phyloP scores from a whole-genome alignment of 805 yeast species.

The Candida qinlingensis region DNA sequence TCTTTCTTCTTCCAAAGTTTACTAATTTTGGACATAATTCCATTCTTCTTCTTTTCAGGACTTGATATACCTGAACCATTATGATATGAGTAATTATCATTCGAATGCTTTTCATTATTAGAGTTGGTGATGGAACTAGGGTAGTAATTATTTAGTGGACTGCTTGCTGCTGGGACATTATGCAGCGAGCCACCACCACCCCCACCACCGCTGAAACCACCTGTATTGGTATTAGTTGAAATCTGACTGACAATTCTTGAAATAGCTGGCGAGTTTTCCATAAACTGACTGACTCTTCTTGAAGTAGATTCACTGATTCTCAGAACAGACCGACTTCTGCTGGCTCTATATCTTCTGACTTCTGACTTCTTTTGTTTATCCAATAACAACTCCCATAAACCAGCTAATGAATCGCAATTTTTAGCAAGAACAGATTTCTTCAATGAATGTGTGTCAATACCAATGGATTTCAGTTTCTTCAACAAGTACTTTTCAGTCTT shows the following conservation, averaged over 20 bases:
- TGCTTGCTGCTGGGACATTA: background rate
- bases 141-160: background rate
- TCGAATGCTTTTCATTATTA: background rate
- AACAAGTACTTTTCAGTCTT: slow-evolving; percentile 58
- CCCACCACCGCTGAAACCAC: background rate
- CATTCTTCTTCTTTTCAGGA: slow-evolving; percentile 26
- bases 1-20: slow-evolving; percentile 29
- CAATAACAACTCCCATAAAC: slow-evolving; percentile 64
- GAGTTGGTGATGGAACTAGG: background rate
- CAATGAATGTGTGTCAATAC: slow-evolving; percentile 59
- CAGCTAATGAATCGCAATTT: slow-evolving; percentile 68
- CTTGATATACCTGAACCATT: slow-evolving; percentile 9
- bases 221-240: slow-evolving; percentile 8
- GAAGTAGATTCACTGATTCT: slow-evolving; percentile 26
- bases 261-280: slow-evolving; percentile 23
- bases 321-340: slow-evolving; percentile 31
- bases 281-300: slow-evolving; percentile 23
- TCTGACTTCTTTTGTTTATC: slow-evolving; percentile 38
- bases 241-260: slow-evolving; percentile 26
- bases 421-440: slow-evolving; percentile 51
- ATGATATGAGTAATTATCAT: background rate
- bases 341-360: slow-evolving; percentile 26
- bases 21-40: slow-evolving; percentile 28
- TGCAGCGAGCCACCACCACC: background rate
- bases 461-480: slow-evolving; percentile 51